Percentiles rank a stretch among this genome's conserved stretches.
Conservation (phyloP, 495 filamentous ascomycete genomes). For the Cudoniella acicularis region DNA sequence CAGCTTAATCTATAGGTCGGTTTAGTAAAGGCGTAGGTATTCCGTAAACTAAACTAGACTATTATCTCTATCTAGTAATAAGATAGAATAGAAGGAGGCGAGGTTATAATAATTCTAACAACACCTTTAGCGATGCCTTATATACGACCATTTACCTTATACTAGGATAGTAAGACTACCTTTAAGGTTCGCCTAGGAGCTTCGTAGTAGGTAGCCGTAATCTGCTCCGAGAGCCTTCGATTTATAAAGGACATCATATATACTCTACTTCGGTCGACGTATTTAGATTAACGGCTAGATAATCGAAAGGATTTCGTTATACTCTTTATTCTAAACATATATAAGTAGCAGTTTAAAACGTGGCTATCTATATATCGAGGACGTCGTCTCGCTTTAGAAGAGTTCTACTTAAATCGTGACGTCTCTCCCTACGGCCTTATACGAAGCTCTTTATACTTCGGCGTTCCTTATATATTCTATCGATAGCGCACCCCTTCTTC, state of each 20-base stretch:
- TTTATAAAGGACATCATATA: neutral
- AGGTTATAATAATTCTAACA: neutral
- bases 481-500: conserved; percentile 2
- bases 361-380: neutral
- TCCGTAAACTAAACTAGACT: neutral
- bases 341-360: neutral
- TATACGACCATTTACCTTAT: neutral
- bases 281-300: conserved; percentile 1
- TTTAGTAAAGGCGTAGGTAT: neutral
- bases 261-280: conserved; percentile 1
- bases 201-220: neutral
- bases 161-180: conserved; percentile 2
- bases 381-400: conserved; percentile 1
- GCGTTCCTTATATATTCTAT: neutral
- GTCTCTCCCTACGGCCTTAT: conserved; percentile 1
- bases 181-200: neutral
- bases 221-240: neutral
- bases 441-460: neutral
- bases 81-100: neutral
- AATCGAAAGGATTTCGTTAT: neutral
- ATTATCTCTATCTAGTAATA: neutral
- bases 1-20: conserved; percentile 1
- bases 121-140: conserved; percentile 1
- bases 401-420: neutral
- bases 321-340: neutral